Base-by-base conservation (phyloP, 2,329 filamentous ascomycete genomes). In the Periconia digitata region DNA sequence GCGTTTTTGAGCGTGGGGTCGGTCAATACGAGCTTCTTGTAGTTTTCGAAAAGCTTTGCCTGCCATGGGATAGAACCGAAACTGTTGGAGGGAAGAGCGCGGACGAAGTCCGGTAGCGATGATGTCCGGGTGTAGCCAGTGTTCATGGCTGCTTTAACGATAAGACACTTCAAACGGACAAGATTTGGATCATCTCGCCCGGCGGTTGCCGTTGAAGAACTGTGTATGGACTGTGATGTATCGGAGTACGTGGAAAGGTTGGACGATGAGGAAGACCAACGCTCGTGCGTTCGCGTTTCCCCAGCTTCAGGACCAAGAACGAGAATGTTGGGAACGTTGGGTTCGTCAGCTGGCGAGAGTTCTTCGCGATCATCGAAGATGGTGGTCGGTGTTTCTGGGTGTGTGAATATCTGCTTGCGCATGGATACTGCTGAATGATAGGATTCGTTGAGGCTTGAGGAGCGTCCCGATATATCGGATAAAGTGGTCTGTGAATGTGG, bases 331-430 rank as follows among this genome's bases (percentile, higher is more conserved):
- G 90, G 92, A 46, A 91, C 82, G 34, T 85, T 85, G 0, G 86
- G 86, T 38, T 86, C 83, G 56, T 89, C 89, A 12, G 68, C 60
- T 47, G 92, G 89, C 0, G 91, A 95, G 37, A 90, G 83, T 3
- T 89, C 72, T 12, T 76, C 74, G 0, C 87, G 90, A 65, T 97
- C 92, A 69, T 96, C 92, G 60, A 96, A 96, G 58, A 96, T 91
- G 4, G 92, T 97, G 0, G 92, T 92, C 0, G 92, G 92, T 0
- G 92, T 97, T 73, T 97, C 92, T 1, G 92, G 92, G 77, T 79
- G 46, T 49, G 54, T 56, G 8, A 60, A 51, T 1, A 56, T 52
- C 29, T 63, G 56, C 40, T 57, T 59, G 20, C 64, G 55, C 75
- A 74, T 63, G 2, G 69, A 70, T 20, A 71, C 63, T 13, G 74